Evolutionary conservation across 2,329 filamentous ascomycete genomes (phyloP), one percentile per base, ranked within the genome.

Genomic region (Monosporascus ibericus): DNA sequence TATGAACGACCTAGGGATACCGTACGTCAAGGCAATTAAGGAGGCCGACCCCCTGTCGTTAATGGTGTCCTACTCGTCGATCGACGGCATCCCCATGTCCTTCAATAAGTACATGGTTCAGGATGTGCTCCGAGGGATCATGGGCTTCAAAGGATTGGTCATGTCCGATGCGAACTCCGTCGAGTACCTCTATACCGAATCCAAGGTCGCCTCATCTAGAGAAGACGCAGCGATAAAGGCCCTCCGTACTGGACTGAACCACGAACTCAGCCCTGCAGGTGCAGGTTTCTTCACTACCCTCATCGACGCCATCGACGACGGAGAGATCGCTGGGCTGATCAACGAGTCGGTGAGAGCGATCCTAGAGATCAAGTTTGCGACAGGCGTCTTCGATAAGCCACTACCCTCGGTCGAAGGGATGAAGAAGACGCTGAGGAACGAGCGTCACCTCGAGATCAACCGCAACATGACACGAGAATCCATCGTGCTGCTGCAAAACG

Each of bases 81-180:
- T 68, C 4, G 66, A 69, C 47, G 58, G 63, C 3, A 56, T 68
- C 1, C 68, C 66, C 6, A 64, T 68, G 60, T 61, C 61, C 1
- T 60, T 60, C 52, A 70, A 70, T 53, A 59, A 61, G 48, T 63
- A 66, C 49, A 61, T 69, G 53, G 58, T 67, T 5, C 60, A 61
- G n/a, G 58, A 65, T 6, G 30, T 63, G 3, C 56, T 63, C 11
- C 57, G 60, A 6, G 55, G 55, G 2, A 65, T 61, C 15, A 51
- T 70, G 4, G 66, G 65, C 11, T 70, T 69, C 49, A 49, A 65
- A 5, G 67, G 67, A 0, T 52, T 70, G 11, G 59, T 70, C 52
- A 68, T 70, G 62, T 68, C 65, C 3, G 67, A 69, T 49, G 65
- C 67, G 2, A 59, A 57, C 14, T 63, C 61, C 6, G 60, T 70